Base-by-base conservation (phyloP, 306 rosid species). In the Malus asiatica region DNA sequence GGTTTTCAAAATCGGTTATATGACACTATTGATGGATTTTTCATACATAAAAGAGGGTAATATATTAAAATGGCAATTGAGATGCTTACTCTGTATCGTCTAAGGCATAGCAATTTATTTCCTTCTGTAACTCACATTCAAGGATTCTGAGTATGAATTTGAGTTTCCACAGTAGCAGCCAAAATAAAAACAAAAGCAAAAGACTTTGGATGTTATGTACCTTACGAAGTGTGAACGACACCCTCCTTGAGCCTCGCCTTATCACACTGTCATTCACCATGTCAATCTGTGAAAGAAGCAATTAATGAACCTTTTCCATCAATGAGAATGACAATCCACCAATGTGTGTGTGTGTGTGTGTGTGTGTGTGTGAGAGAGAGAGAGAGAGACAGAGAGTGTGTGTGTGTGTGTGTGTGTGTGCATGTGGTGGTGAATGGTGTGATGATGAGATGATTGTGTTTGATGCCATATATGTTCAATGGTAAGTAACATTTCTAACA, bases 181-280 rank as follows among this genome's bases (percentile, higher is more conserved):
- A 63, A 73, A 74, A 38, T 74, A 4, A 46, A 53, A 58, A 59
- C 10, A 25, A 61, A 23, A 61, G 14, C 5, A 27, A 55, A 60
- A 61, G 71, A 61, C 3, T n/a, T 42, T 48, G 76, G 73, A 42
- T 77, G 69, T 14, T 58, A 78, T 86, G 58, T 53, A 93, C 98
- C 96, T 91, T 90, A 40, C 97, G 90, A 2, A 93, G 27, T 12
- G 97, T 93, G 80, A 93, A 90, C 82, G 97, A 91, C 68, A 93
- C 96, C 84, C 98, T 88, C 86, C 98, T 90, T 40, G 89, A 79
- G 66, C 86, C 91, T 76, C 97, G 87, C 83, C 84, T 84, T 75
- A 93, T 86, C 73, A 84, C 67, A 74, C 32, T 86, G 73, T 65
- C 88, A 52, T 90, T 86, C 79, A 90, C 91, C 81, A 76, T 77